Percentiles rank a stretch among this genome's conserved stretches.
Evolutionary conservation across 352 stramenopile species (phyloP).

Genomic region (Peronospora destructor): DNA sequence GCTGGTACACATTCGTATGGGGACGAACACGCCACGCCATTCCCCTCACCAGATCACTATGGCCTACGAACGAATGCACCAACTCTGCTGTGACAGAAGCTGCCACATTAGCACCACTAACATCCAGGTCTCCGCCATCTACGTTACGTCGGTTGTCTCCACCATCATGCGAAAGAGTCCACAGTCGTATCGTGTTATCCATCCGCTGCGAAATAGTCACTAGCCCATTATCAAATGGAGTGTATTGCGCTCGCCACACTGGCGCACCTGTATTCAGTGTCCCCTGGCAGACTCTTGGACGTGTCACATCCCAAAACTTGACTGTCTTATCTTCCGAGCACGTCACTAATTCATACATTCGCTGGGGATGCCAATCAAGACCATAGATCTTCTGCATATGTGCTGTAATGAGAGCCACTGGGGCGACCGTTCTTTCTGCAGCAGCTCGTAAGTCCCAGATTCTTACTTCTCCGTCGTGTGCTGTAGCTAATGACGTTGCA

Average conservation of each 20-base stretch:
- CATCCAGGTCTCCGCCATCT: slow-evolving; percentile 11
- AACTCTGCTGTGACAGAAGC: slow-evolving; percentile 32
- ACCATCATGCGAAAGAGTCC: slow-evolving; percentile 42
- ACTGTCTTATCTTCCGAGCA: slow-evolving; percentile 82
- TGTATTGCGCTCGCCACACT: slow-evolving; percentile 68
- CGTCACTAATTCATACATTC: slow-evolving; percentile 74
- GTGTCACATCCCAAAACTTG: slow-evolving; percentile 74
- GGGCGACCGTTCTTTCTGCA: slow-evolving; percentile 39
- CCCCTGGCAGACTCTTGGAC: slow-evolving; percentile 55
- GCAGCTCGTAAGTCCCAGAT: slow-evolving; percentile 63
- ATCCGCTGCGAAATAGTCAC: slow-evolving; percentile 66
- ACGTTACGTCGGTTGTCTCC: slow-evolving; percentile 11
- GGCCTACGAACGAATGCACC: slow-evolving; percentile 56
- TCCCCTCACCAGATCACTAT: slow-evolving; percentile 53
- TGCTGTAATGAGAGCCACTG: slow-evolving; percentile 56
- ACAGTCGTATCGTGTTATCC: slow-evolving; percentile 58
- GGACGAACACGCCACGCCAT: slow-evolving; percentile 58
- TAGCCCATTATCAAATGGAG: slow-evolving; percentile 75
- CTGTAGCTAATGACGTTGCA: slow-evolving; percentile 57
- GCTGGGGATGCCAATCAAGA: slow-evolving; percentile 74
- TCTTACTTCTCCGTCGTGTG: slow-evolving; percentile 71
- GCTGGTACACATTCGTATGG: slow-evolving; percentile 43
- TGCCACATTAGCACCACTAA: slow-evolving; percentile 10
- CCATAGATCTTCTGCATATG: slow-evolving; percentile 84
- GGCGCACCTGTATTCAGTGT: slow-evolving; percentile 52